A percentile compares a stretch with the other conserved stretches of the same genome.
phyloP scores from a whole-genome alignment of 2,329 filamentous ascomycete genomes.

The Dryadomyces quercivorus region DNA sequence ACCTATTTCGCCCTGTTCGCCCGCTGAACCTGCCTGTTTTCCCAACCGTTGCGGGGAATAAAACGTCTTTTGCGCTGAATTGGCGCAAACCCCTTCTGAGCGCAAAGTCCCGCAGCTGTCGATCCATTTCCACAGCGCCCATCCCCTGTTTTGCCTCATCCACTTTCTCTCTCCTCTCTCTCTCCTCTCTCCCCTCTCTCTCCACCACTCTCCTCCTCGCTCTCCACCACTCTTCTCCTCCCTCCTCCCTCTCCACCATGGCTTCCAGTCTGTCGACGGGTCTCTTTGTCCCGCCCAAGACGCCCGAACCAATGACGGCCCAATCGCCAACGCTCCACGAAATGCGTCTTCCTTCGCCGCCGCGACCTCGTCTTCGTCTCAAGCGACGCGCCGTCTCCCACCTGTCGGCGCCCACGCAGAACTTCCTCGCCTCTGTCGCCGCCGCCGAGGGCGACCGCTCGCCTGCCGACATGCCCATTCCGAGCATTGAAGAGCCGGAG shows the following conservation, averaged over 20 bases:
- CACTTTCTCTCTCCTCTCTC: background rate
- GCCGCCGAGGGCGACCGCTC: conserved; percentile 26
- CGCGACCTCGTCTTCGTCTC: conserved; percentile 40
- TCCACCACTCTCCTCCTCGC: background rate
- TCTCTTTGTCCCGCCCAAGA: conserved; percentile 14
- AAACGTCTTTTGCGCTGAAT: too few relatives aligned
- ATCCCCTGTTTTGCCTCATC: background rate
- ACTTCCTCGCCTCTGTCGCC: conserved; percentile 55
- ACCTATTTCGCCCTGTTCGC: background rate
- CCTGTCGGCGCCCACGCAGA: conserved; percentile 45
- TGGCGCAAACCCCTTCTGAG: too few relatives aligned
- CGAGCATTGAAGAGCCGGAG: conserved; percentile 49
- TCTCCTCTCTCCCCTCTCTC: background rate
- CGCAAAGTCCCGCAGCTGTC: background rate
- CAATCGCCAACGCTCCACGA: conserved; percentile 15
- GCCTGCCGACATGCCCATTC: conserved; percentile 41
- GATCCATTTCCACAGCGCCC: background rate
- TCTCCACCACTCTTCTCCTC: background rate
- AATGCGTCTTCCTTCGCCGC: conserved; percentile 33
- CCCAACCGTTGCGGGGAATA: too few relatives aligned
- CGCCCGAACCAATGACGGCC: conserved; percentile 44
- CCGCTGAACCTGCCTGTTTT: background rate
- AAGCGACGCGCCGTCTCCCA: conserved; percentile 40
- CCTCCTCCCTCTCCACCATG: background rate
- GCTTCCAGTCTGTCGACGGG: conserved; percentile 28